Base-by-base conservation (phyloP, 257 asterid species). In the Fraxinus cuspidata region DNA sequence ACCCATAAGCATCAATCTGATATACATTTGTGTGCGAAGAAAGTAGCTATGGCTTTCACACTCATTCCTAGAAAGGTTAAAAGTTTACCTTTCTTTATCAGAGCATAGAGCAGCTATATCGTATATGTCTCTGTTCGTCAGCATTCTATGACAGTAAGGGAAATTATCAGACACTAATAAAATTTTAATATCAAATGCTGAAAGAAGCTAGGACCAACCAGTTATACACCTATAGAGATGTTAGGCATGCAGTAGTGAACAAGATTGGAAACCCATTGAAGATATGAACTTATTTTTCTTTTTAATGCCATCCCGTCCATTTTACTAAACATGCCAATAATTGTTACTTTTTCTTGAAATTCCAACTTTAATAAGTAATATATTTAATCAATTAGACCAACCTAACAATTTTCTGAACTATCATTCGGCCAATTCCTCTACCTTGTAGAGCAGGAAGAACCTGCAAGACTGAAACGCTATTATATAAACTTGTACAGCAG, bases 21-120 rank as follows among this genome's bases (percentile, higher is more conserved):
- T 32, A 31, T 31, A 53, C 31, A n/a, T 37, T 80, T 8, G 28
- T 19, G 73, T 12, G 42, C 25, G 4, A 70, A 31, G 44, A 32
- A 76, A 44, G 34, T 10, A 19, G 35, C 53, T 0, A 19, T n/a
- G 64, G 27, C 64, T 53, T 53, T 53, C 64, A 53, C 64, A n/a
- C 53, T 49, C 60, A 49, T 18, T 18, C 60, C 21, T 4, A 49
- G 23, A 81, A 68, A 37, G 11, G 34, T 37, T 16, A 32, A 66
- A 74, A 76, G 53, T 40, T 82, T 74, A 92, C 98, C 89, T 91
- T 76, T 91, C 91, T 40, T 81, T 66, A 4, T 80, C 90, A 6
- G 86, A 81, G 78, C 96, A 91, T 58, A 92, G 89, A 23, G 96
- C 96, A 74, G 94, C 89, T 82, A 95, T 92, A 77, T 92, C 98